Conservation (phyloP, 495 filamentous ascomycete genomes). For the Penicillium daleae region DNA sequence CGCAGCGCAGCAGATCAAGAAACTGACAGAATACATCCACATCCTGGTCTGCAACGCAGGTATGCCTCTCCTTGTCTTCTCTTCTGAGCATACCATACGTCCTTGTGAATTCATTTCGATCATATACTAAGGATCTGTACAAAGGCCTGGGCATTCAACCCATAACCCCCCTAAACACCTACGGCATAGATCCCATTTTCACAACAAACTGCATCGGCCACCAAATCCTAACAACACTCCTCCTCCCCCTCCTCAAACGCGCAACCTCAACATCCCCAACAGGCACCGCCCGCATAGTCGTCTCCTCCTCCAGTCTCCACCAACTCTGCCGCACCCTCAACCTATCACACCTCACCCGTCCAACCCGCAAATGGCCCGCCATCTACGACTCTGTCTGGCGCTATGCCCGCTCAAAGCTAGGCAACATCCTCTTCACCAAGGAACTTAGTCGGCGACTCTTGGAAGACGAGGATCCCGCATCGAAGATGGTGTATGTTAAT, state of each 20-base stretch:
- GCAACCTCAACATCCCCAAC: slow-evolving; percentile 19
- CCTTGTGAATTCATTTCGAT: no score
- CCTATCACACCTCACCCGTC: slow-evolving; percentile 31
- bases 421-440: slow-evolving; percentile 47
- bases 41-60: slow-evolving; percentile 48
- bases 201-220: slow-evolving; percentile 47
- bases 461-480: slow-evolving; percentile 12
- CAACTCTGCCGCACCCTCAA: slow-evolving; percentile 27
- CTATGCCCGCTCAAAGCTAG: slow-evolving; percentile 48
- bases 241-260: slow-evolving; percentile 36
- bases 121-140: not conserved
- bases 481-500: slow-evolving; percentile 40
- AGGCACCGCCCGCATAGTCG: slow-evolving; percentile 36
- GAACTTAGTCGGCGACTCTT: slow-evolving; percentile 35
- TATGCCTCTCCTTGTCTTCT: slow-evolving; percentile 7
- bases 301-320: slow-evolving; percentile 38
- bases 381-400: slow-evolving; percentile 33
- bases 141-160: slow-evolving; percentile 17
- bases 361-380: slow-evolving; percentile 18
- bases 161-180: slow-evolving; percentile 28
- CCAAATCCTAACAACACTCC: slow-evolving; percentile 36
- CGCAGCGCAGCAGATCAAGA: slow-evolving; percentile 27
- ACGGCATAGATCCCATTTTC: slow-evolving; percentile 37
- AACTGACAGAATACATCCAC: slow-evolving; percentile 31
- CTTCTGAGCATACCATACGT: not conserved